Percentiles rank a stretch among this genome's conserved stretches.
Evolutionary conservation across 352 stramenopile genomes (phyloP).

Genomic region (Globisporangium ultimum): DNA sequence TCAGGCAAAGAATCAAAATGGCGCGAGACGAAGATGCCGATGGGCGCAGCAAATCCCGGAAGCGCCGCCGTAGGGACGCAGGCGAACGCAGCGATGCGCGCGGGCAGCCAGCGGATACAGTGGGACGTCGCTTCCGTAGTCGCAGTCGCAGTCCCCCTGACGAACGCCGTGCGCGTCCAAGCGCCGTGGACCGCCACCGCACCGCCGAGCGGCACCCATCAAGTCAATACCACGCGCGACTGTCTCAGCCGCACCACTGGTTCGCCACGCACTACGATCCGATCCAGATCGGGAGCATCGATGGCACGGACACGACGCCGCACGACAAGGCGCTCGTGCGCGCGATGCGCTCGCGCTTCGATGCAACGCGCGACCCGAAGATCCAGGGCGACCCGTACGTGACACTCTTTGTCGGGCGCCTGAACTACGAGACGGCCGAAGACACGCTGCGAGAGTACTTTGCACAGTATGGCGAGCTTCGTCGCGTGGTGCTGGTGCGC

Average conservation of each 20-base stretch:
- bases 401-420: conserved; percentile 71
- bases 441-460: conserved; percentile 44
- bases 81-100: not conserved
- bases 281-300: conserved; percentile 64
- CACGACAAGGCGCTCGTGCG: conserved; percentile 68
- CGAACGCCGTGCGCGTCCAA: not conserved
- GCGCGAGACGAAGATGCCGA: conserved; percentile 1
- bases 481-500: conserved; percentile 55
- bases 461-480: conserved; percentile 37
- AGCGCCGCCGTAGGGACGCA: conserved; percentile 7
- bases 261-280: conserved; percentile 71
- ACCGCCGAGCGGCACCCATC: not conserved
- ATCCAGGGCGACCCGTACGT: conserved; percentile 58
- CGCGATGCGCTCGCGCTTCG: conserved; percentile 43
- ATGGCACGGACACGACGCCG: conserved; percentile 50
- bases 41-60: not conserved
- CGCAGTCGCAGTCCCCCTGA: conserved; percentile 6
- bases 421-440: conserved; percentile 59
- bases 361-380: conserved; percentile 50
- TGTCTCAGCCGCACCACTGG: conserved; percentile 26
- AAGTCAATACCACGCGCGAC: not conserved
- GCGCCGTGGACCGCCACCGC: not conserved
- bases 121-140: not conserved
- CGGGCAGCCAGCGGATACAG: not conserved
- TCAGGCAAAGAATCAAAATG: not conserved